These are phyloP conservation scores for Akanthomyces dipterigenus DNA, from an alignment of 2,329 filamentous ascomycete genomes.

Conservation along the genomic window DNA sequence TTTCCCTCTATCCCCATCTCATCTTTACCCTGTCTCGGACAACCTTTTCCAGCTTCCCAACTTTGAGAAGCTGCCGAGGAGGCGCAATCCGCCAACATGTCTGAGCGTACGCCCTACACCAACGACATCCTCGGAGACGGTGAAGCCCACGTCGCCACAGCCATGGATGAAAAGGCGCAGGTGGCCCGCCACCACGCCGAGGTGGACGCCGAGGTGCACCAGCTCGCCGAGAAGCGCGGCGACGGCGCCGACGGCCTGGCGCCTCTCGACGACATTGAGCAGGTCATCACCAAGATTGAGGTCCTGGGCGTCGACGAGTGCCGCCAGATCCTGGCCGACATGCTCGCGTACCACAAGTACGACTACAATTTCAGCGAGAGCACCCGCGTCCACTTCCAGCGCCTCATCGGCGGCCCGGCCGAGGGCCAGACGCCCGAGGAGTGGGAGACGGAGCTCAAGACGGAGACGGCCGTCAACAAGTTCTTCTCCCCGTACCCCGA, in stretches of 20 bases:
- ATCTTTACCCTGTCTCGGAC: background rate
- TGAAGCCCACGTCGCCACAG: background rate
- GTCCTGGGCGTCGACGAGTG: conserved; percentile 17
- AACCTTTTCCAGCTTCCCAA: background rate
- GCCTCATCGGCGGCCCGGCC: conserved; percentile 14
- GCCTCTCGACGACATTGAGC: conserved; percentile 19
- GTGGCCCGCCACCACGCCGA: conserved; percentile 1
- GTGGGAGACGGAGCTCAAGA: conserved; percentile 10
- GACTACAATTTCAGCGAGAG: conserved; percentile 20
- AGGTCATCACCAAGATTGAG: conserved; percentile 20
- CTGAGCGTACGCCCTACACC: conserved; percentile 8
- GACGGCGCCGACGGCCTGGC: conserved; percentile 16
- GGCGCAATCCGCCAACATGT: background rate
- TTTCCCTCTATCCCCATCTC: background rate
- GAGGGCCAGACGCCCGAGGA: conserved; percentile 15
- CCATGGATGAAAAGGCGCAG: conserved; percentile 4
- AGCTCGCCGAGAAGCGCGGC: conserved; percentile 9
- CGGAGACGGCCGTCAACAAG: conserved; percentile 8
- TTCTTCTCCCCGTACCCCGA: conserved; percentile 12
- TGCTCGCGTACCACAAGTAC: conserved; percentile 19
- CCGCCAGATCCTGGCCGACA: conserved; percentile 15
- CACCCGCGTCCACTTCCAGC: conserved; percentile 16
- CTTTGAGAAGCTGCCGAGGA: background rate
- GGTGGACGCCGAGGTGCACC: conserved; percentile 1
- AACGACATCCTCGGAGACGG: background rate